These are phyloP conservation scores for Umbilicus rupestris DNA, from an alignment of 164 flowering plant species.

Conservation along the genomic window DNA sequence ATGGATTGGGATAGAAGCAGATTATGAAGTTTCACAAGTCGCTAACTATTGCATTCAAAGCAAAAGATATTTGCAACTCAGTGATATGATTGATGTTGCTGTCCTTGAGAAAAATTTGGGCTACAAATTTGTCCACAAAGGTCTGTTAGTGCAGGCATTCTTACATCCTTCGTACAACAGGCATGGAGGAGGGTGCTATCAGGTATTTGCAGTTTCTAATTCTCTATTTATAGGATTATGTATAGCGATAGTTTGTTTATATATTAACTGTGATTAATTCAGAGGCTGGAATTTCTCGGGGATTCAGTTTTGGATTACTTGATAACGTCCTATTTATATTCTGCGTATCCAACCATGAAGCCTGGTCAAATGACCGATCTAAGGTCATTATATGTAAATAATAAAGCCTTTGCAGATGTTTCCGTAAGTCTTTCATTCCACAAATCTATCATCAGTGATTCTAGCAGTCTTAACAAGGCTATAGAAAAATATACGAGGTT, in stretches of 20 bases:
- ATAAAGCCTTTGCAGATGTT: constrained; percentile 66
- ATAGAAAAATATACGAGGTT: constrained; percentile 43
- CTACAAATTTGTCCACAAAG: constrained; percentile 50
- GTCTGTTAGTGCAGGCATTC: constrained; percentile 83
- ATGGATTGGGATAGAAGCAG: constrained; percentile 77
- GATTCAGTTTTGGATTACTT: constrained; percentile 95
- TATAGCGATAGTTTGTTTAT: constrained; percentile 7
- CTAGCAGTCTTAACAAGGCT: constrained; percentile 38
- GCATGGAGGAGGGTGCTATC: constrained; percentile 87
- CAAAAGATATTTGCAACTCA: constrained; percentile 35
- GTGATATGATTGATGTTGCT: constrained; percentile 26
- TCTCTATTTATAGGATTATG: not conserved
- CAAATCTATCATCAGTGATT: constrained; percentile 54
- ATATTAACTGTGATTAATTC: constrained; percentile 16
- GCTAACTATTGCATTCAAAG: constrained; percentile 37
- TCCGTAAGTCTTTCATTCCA: constrained; percentile 56
- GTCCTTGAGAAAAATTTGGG: constrained; percentile 46
- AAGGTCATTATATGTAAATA: constrained; percentile 63
- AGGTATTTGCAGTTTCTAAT: constrained; percentile 36
- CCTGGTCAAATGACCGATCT: constrained; percentile 95
- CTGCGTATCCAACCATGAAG: constrained; percentile 75
- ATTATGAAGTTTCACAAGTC: constrained; percentile 51
- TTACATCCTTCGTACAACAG: constrained; percentile 77
- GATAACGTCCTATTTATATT: constrained; percentile 78
- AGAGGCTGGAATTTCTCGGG: constrained; percentile 96